Base-by-base conservation (phyloP, 345 rosid species). In the Rhodamnia argentea region DNA sequence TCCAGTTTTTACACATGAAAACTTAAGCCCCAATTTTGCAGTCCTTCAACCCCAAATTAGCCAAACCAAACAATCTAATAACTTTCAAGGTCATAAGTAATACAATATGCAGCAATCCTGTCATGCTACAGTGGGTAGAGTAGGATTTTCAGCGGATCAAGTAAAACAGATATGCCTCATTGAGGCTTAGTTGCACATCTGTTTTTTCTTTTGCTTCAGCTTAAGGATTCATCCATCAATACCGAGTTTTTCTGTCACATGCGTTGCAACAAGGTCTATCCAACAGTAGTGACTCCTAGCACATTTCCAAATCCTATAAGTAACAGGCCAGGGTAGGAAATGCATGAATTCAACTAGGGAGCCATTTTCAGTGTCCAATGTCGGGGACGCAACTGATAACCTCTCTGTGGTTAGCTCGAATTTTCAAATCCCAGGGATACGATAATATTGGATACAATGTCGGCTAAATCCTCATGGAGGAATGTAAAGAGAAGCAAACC, bases 401-500 rank as follows among this genome's bases (percentile, higher is more conserved):
- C 97, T 94, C 86, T 95, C 98, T 85, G 88, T 70, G 97, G 96
- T 76, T 94, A 89, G 89, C 91, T 93, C 82, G 91, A 83, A 90
- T 85, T 90, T 88, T 93, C 93, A 75, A 95, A 91, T 87, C 93
- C 95, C 88, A 96, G 87, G 89, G 52, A 59, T 50, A 83, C 5
- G 44, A 87, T 91, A 87, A 93, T 89, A 75, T 88, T 87, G 75
- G 96, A 92, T 24, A 96, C 92, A 32, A 91, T 88, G 82, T 93
- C 86, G 10, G 82, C 85, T 59, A 92, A 88, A 59, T 82, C 89
- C 60, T 91, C 93, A 20, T 74, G 84, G 37, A 91, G 90, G 86
- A 93, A 90, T 84, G 90, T 91, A 83, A 97, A 89, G n/a, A 97
- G 94, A 90, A 93, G 92, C 93, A 97, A 89, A 62, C 98, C 96